A percentile compares a stretch with the other conserved stretches of the same genome.
Conservation (phyloP, 192 early-diverging fungal genomes). For the Coemansia sp. region DNA sequence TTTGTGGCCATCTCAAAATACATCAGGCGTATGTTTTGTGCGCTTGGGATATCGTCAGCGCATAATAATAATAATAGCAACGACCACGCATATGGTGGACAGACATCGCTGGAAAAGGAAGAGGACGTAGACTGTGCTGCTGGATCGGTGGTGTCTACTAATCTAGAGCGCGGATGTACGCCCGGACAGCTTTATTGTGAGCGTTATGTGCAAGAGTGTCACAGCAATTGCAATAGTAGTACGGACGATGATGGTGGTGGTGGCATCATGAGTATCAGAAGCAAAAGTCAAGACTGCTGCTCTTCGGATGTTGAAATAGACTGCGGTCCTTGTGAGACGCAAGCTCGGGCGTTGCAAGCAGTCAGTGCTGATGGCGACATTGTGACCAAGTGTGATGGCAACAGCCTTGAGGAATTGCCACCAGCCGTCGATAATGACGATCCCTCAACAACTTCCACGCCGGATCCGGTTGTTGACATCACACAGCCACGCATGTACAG, state of each 20-base stretch:
- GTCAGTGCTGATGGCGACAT: not conserved
- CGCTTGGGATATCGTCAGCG: not conserved
- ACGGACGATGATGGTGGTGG: too few species aligned
- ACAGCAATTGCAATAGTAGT: not conserved
- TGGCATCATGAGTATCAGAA: not conserved
- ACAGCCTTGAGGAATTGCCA: not conserved
- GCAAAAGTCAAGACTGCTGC: not conserved
- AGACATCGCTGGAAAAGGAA: not conserved
- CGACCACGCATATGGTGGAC: not conserved
- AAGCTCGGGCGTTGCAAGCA: not conserved
- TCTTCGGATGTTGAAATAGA: not conserved
- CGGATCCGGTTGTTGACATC: slow-evolving; percentile 24
- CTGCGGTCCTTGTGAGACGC: not conserved
- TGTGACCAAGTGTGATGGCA: not conserved
- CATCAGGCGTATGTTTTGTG: not conserved
- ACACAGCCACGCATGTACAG: slow-evolving; percentile 17
- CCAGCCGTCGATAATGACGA: not conserved
- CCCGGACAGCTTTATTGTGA: not conserved
- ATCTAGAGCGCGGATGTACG: too few species aligned
- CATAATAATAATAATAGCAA: too few species aligned
- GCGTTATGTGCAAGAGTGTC: not conserved
- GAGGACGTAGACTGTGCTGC: not conserved
- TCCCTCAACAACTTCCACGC: not conserved
- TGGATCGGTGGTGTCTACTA: not conserved
- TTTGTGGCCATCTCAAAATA: not conserved